Evolutionary conservation across 768 basidiomycete species (phyloP).

Genomic region (Solioccasus polychromus): DNA sequence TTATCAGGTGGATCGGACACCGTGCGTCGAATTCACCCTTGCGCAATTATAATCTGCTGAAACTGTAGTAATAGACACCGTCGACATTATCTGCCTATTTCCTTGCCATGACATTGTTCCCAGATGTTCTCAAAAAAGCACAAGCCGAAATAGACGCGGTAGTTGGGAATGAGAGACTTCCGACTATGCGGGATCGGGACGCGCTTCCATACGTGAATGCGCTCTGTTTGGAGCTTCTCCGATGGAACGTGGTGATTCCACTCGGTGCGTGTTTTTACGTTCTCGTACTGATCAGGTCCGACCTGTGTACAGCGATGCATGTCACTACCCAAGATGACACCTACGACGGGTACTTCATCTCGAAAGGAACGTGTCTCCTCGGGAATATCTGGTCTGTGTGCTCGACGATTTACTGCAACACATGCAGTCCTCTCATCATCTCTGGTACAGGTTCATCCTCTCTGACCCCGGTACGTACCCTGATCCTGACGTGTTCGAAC

Average conservation of each 20-base stretch:
- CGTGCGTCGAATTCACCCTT: constrained; percentile 20
- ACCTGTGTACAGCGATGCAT: background rate
- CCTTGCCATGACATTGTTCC: constrained; percentile 15
- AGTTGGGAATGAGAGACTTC: constrained; percentile 12
- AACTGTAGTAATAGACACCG: constrained; percentile 12
- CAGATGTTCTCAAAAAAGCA: constrained; percentile 5
- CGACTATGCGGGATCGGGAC: background rate
- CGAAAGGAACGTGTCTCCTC: constrained; percentile 11
- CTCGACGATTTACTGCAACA: background rate
- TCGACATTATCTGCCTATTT: constrained; percentile 14
- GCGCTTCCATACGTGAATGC: background rate
- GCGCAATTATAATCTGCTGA: background rate
- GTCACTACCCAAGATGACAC: constrained; percentile 12
- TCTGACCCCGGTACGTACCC: constrained; percentile 8
- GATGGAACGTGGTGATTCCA: background rate
- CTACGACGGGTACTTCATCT: constrained; percentile 20
- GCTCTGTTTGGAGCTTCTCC: background rate
- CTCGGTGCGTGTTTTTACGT: background rate
- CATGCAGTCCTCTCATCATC: too few relatives aligned
- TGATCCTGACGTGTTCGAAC: constrained; percentile 9
- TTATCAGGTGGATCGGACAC: constrained; percentile 26
- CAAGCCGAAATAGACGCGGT: constrained; percentile 14
- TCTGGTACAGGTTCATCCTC: constrained; percentile 8
- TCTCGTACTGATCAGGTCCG: background rate
- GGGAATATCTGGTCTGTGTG: constrained; percentile 14